Percentiles rank a stretch among this genome's conserved stretches.
Conservation (phyloP, 192 early-diverging fungal species). For the Fimicolochytrium jonesii region DNA sequence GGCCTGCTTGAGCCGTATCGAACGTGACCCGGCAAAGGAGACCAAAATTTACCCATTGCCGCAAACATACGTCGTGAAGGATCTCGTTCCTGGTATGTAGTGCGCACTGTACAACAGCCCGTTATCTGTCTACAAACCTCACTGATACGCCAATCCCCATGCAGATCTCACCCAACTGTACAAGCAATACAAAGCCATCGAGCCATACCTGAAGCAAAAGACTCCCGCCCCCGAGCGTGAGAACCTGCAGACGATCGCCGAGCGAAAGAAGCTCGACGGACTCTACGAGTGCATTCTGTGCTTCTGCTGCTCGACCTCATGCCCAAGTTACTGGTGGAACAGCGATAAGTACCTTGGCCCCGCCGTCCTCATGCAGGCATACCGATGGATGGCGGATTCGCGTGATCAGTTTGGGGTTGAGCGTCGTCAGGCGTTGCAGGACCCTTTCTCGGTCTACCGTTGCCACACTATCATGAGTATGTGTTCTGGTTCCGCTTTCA, state of each 20-base stretch:
- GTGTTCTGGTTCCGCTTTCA: no score
- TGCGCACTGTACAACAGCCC: no score
- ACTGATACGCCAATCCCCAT: no score
- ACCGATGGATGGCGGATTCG: constrained; percentile 98
- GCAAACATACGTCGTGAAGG: constrained; percentile 96
- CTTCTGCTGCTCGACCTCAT: constrained; percentile 95
- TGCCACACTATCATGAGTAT: constrained; percentile 96
- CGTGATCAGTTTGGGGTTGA: constrained; percentile 88
- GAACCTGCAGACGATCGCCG: constrained; percentile 89
- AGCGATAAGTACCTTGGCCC: constrained; percentile 82
- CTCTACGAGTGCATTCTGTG: constrained; percentile 97
- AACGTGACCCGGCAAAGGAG: constrained; percentile 56
- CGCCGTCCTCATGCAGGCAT: constrained; percentile 94
- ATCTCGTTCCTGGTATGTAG: constrained; percentile 72
- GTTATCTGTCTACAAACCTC: no score
- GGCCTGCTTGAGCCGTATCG: constrained; percentile 87
- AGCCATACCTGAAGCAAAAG: constrained; percentile 94
- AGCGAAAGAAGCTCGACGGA: constrained; percentile 93
- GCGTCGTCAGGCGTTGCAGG: constrained; percentile 83
- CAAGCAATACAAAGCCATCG: constrained; percentile 95
- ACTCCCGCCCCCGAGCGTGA: constrained; percentile 65
- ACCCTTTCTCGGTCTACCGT: constrained; percentile 94
- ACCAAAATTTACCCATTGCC: constrained; percentile 94
- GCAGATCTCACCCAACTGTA: constrained; percentile 92
- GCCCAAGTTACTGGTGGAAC: constrained; percentile 98